Conservation (phyloP, 2,329 filamentous ascomycete genomes). For the Trichophyton rubrum region DNA sequence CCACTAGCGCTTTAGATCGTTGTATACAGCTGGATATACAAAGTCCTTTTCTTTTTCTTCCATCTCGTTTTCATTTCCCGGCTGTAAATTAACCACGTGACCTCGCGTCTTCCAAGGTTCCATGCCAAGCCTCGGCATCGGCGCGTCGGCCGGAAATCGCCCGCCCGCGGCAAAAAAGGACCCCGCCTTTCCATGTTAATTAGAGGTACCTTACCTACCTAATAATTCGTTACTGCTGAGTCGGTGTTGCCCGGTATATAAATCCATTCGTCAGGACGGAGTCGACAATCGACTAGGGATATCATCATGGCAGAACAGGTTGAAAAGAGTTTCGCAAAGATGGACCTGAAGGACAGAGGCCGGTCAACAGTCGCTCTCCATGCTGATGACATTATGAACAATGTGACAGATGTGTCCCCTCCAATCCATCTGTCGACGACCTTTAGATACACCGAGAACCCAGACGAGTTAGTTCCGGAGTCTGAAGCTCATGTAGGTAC, state of each 20-base stretch:
- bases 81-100: not conserved
- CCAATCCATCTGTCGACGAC: slow-evolving; percentile 85
- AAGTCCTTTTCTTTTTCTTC: not conserved
- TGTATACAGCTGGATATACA: slow-evolving; percentile 1
- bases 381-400: slow-evolving; percentile 65
- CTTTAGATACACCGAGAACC: slow-evolving; percentile 66
- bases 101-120: not conserved
- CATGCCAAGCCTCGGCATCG: not conserved
- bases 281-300: not conserved
- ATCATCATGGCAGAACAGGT: not conserved
- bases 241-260: too few relatives aligned
- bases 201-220: too few relatives aligned
- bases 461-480: slow-evolving; percentile 47
- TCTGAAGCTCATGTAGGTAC: slow-evolving; percentile 25
- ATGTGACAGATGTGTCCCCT: slow-evolving; percentile 68
- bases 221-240: too few relatives aligned
- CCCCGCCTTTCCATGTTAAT: too few relatives aligned
- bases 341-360: slow-evolving; percentile 25
- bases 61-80: not conserved
- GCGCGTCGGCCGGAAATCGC: not conserved
- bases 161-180: too few relatives aligned
- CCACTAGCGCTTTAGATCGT: not conserved
- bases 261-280: too few relatives aligned
- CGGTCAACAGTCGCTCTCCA: slow-evolving; percentile 61
- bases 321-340: not conserved